Evolutionary conservation across 257 asterid genomes (phyloP).

Genomic region (Mentha longifolia): DNA sequence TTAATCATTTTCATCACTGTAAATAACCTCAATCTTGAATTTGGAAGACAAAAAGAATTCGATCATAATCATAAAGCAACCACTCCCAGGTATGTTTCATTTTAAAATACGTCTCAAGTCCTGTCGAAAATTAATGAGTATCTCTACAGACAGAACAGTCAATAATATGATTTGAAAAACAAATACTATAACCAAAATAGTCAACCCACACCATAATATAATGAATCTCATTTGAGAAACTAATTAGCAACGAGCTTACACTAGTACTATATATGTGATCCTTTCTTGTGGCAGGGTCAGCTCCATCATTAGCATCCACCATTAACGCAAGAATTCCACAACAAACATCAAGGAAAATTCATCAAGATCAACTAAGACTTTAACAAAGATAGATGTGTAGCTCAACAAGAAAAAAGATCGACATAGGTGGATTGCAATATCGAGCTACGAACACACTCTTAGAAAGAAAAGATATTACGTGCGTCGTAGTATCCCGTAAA

Average conservation of each 20-base stretch:
- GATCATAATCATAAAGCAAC: background rate
- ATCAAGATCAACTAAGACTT: background rate
- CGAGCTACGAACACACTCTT: background rate
- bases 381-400: too few species aligned
- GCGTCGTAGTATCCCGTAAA: too few species aligned
- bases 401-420: background rate
- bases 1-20: too few species aligned
- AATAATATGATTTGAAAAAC: background rate
- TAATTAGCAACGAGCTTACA: background rate
- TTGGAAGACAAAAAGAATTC: background rate
- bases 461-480: too few species aligned
- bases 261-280: background rate
- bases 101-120: background rate
- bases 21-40: background rate
- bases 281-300: background rate
- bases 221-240: constrained; percentile 7
- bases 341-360: background rate
- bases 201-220: background rate
- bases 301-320: background rate
- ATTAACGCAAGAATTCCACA: background rate
- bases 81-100: background rate
- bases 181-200: background rate
- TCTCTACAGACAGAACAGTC: background rate
- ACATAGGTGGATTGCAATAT: background rate
- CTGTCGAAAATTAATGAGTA: background rate